Evolutionary conservation across 2,329 filamentous ascomycete genomes (phyloP).

Genomic region (Fusarium chaquense): DNA sequence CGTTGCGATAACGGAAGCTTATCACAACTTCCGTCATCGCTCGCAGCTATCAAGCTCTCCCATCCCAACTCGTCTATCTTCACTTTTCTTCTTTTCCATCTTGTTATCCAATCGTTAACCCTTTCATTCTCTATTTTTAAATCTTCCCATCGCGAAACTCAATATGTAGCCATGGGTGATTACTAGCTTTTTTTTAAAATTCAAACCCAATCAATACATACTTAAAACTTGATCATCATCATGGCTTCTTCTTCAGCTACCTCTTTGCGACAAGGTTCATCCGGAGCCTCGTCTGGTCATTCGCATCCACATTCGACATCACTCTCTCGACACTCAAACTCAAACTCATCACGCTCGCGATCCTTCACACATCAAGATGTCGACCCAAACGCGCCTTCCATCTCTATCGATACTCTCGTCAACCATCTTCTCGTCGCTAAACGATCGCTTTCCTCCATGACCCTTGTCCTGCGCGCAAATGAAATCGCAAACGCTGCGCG

Average conservation of each 20-base stretch:
- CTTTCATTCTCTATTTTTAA: neutral
- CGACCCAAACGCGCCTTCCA: conserved; percentile 28
- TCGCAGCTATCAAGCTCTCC: conserved; percentile 36
- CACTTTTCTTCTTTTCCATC: conserved; percentile 21
- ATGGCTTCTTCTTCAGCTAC: conserved; percentile 55
- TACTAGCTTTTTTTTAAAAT: neutral
- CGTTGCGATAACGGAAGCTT: conserved; percentile 42
- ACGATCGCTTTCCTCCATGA: conserved; percentile 85
- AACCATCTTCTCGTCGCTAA: conserved; percentile 88
- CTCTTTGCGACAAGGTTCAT: conserved; percentile 54
- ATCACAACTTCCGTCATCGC: conserved; percentile 40
- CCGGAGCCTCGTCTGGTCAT: conserved; percentile 51
- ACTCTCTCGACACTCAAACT: conserved; percentile 47
- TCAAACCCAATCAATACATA: neutral
- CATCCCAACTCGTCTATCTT: neutral
- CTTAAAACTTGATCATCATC: neutral
- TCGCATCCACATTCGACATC: conserved; percentile 47
- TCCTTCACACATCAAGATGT: conserved; percentile 40
- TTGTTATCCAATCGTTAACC: conserved; percentile 3
- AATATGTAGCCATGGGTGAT: conserved; percentile 44
- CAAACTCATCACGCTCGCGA: conserved; percentile 32
- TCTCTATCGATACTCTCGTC: conserved; percentile 79
- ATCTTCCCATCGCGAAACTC: conserved; percentile 9
- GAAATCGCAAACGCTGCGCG: conserved; percentile 85
- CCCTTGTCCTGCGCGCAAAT: conserved; percentile 85